A percentile compares a stretch with the other conserved stretches of the same genome.
Conservation (phyloP, 2,329 filamentous ascomycete genomes). For the Dactylellina drechsleri region DNA sequence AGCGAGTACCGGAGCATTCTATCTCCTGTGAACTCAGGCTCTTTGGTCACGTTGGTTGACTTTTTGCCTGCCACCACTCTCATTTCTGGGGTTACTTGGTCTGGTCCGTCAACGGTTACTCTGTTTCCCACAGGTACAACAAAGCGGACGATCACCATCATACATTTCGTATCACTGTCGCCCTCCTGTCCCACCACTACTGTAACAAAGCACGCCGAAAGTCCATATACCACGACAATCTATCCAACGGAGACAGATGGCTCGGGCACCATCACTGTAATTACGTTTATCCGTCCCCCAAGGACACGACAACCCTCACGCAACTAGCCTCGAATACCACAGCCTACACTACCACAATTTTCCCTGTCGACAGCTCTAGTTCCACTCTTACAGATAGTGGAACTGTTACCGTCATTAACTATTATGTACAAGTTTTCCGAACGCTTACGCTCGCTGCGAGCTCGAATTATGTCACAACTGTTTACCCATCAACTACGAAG, state of each 20-base stretch:
- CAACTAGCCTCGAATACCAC: not conserved
- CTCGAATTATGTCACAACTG: not conserved
- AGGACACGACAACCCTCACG: not conserved
- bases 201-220: not conserved
- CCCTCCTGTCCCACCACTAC: not conserved
- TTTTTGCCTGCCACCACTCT: too few relatives aligned
- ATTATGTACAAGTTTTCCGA: not conserved
- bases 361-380: not conserved
- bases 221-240: not conserved
- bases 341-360: not conserved
- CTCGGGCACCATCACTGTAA: not conserved
- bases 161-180: too few relatives aligned
- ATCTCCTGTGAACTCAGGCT: too few relatives aligned
- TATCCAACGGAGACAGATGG: not conserved
- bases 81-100: too few relatives aligned
- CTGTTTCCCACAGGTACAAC: too few relatives aligned
- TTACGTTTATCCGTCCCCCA: not conserved
- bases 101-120: too few relatives aligned
- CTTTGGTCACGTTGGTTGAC: too few relatives aligned
- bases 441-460: not conserved
- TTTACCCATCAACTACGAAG: not conserved
- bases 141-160: too few relatives aligned
- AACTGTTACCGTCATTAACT: not conserved
- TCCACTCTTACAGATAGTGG: not conserved
- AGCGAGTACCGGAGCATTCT: too few relatives aligned